Conservation (phyloP, 2,329 filamentous ascomycete genomes). For the Leptographium procerum region DNA sequence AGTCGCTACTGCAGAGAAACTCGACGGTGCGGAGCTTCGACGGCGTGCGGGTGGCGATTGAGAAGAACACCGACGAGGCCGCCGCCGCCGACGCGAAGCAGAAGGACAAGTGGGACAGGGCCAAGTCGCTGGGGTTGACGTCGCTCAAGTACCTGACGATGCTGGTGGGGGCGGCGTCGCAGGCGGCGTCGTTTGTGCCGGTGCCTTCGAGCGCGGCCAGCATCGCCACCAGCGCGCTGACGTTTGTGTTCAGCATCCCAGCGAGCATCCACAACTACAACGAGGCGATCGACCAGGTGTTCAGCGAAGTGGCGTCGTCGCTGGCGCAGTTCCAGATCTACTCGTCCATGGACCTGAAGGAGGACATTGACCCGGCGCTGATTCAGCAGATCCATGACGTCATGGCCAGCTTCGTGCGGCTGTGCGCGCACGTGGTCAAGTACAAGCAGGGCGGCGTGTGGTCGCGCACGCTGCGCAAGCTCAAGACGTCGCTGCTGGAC, state of each 20-base stretch:
- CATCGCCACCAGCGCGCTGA: neutral
- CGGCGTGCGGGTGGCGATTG: neutral
- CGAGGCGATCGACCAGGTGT: neutral
- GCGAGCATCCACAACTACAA: neutral
- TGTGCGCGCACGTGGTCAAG: neutral
- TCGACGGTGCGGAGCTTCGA: neutral
- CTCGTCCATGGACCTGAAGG: neutral
- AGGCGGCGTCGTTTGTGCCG: neutral
- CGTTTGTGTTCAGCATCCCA: neutral
- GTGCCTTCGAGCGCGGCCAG: neutral
- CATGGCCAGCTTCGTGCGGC: neutral
- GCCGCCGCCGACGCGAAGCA: neutral
- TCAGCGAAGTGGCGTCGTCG: neutral
- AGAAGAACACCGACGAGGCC: neutral
- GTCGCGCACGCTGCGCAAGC: neutral
- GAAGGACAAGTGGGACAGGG: neutral
- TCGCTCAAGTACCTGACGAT: neutral
- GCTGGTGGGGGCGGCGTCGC: neutral
- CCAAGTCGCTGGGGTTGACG: neutral
- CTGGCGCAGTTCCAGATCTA: neutral
- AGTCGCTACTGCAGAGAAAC: neutral
- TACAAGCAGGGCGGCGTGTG: neutral
- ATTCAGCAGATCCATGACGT: neutral
- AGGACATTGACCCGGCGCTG: neutral
- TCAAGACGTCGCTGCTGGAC: neutral